Evolutionary conservation across 257 asterid genomes (phyloP), one percentile per base, ranked within the genome.

Genomic region (Mentha longifolia): DNA sequence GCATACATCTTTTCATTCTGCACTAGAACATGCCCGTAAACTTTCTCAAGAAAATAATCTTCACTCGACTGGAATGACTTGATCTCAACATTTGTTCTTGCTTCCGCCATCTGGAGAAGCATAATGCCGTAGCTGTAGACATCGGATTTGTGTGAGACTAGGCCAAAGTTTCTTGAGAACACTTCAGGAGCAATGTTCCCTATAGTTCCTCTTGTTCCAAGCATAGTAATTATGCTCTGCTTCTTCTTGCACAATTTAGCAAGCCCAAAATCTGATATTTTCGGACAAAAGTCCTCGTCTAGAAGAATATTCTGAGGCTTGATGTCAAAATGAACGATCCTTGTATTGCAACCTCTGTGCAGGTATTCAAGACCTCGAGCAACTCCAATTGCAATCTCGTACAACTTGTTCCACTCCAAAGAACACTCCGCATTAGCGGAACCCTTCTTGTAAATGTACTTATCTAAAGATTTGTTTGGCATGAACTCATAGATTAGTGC

Each of bases 171-270:
- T 45, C 88, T 85, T 9, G 76, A 84, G 61, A 78, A 66, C 14
- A 89, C 82, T 71, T 89, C 94, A 3, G 92, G 91, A 68, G 96
- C 89, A 39, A 86, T 89, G 67, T 85, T 86, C 35, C 96, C 93
- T 2, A 68, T 20, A 0, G 93, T 89, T 7, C 89, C 96, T 64
- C 96, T 74, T 49, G 47, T 42, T 10, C 79, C 83, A 16, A 66
- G 5, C 70, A 71, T 68, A 3, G 94, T 79, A 49, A 85, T 20
- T 12, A 80, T 56, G 13, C 91, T 89, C 75, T 82, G 81, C 71
- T 76, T 84, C 70, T 61, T 72, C 76, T 72, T 49, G 74, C 81
- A 77, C 66, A 89, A 13, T 66, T 74, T 89, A 5, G 94, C 89
- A 6, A 89, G 85, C 57, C 94, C 94, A 17, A 89, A 87, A 77